phyloP scores from a whole-genome alignment of 192 early-diverging fungal genomes.

The Rhizophagus clarus region DNA sequence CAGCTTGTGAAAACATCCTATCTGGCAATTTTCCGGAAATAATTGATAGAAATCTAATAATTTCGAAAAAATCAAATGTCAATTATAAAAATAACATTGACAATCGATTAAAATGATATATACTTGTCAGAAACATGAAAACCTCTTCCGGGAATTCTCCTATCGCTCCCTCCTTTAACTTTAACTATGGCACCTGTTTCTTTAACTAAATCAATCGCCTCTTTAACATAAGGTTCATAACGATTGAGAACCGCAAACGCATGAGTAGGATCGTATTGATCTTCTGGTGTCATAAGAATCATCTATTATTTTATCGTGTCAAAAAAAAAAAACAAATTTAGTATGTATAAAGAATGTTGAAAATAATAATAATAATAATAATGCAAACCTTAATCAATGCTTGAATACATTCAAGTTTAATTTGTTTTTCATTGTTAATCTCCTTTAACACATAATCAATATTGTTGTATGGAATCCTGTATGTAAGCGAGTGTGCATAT shows the following conservation, averaged over 20 bases:
- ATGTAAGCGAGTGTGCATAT: constrained; percentile 25
- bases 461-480: constrained; percentile 3
- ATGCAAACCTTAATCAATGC: constrained; percentile 32
- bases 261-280: constrained; percentile 32
- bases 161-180: constrained; percentile 28
- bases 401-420: constrained; percentile 22
- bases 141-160: constrained; percentile 34
- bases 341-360: not conserved
- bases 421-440: not conserved
- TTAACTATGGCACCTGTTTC: constrained; percentile 33
- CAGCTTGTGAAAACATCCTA: constrained; percentile 33
- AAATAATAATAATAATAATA: not conserved
- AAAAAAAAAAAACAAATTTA: not conserved
- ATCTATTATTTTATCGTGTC: constrained; percentile 24
- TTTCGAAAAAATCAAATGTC: not conserved
- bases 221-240: constrained; percentile 18
- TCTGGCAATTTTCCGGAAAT: constrained; percentile 32
- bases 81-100: not conserved
- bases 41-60: constrained; percentile 26
- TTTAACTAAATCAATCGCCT: constrained; percentile 15
- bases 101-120: not conserved
- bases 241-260: constrained; percentile 32
- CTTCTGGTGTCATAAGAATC: constrained; percentile 38
- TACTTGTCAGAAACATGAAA: constrained; percentile 37
- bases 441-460: constrained; percentile 17